Evolutionary conservation across 2,329 filamentous ascomycete genomes (phyloP).

Genomic region (Paracamarosporium sp.): DNA sequence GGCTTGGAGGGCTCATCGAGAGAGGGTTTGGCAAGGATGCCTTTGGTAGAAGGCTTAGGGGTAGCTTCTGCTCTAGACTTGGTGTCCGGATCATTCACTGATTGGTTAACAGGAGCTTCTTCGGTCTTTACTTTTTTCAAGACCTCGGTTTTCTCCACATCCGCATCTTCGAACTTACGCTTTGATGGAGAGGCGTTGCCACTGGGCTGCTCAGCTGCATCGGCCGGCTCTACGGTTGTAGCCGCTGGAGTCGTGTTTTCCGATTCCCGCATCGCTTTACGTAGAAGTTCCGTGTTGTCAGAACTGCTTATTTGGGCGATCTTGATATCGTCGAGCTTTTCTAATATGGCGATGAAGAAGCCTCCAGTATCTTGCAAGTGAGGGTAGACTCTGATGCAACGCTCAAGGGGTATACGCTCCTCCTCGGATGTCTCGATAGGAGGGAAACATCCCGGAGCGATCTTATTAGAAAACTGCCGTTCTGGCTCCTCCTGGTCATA

Average conservation of each 20-base stretch:
- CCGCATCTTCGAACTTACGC: conserved; percentile 49
- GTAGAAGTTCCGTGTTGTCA: conserved; percentile 32
- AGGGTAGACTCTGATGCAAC: conserved; percentile 92
- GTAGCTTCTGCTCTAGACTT: conserved; percentile 20
- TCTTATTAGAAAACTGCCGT: conserved; percentile 53
- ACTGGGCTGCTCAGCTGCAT: conserved; percentile 14
- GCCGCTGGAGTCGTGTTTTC: conserved; percentile 8
- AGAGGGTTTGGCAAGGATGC: conserved; percentile 11
- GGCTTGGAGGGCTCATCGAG: conserved; percentile 34
- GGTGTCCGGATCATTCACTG: conserved; percentile 20
- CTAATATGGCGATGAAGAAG: conserved; percentile 95
- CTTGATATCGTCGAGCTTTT: conserved; percentile 78
- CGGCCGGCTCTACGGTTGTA: conserved; percentile 19
- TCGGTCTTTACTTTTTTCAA: conserved; percentile 47
- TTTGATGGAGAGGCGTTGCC: conserved; percentile 34
- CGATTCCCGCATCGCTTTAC: conserved; percentile 17
- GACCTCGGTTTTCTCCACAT: conserved; percentile 17
- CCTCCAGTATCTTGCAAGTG: conserved; percentile 96
- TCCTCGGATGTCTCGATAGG: conserved; percentile 60
- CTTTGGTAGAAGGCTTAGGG: conserved; percentile 20
- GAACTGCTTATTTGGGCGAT: conserved; percentile 36
- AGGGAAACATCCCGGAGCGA: conserved; percentile 87
- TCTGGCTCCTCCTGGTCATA: conserved; percentile 66
- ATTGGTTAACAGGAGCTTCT: conserved; percentile 14
- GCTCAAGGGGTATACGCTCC: conserved; percentile 76